These are phyloP conservation scores for Phalaenopsis aphrodite DNA, from an alignment of 106 monocot species.

Conservation along the genomic window DNA sequence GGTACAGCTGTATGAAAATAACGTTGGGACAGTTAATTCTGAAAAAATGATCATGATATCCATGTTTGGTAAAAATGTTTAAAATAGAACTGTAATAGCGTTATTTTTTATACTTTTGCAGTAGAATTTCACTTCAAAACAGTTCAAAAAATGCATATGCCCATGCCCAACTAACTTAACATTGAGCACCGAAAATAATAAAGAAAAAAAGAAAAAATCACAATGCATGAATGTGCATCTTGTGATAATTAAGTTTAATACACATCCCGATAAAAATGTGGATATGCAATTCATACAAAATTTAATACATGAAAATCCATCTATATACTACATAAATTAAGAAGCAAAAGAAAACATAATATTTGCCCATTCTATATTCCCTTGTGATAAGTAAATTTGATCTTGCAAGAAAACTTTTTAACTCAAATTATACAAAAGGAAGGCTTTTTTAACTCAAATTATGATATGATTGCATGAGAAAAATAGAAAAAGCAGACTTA, in stretches of 20 bases:
- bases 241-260: not conserved
- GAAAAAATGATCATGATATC: too few species aligned
- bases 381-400: slow-evolving; percentile 83
- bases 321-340: not conserved
- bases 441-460: not conserved
- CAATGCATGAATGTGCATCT: too few species aligned
- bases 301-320: not conserved
- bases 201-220: too few species aligned
- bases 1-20: too few species aligned
- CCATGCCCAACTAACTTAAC: too few species aligned
- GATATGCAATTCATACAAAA: not conserved
- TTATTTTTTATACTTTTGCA: too few species aligned
- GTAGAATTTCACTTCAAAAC: too few species aligned
- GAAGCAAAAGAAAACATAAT: slow-evolving; percentile 64
- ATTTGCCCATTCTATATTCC: slow-evolving; percentile 99
- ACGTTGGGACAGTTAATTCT: too few species aligned
- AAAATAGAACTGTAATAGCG: too few species aligned
- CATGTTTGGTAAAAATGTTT: too few species aligned
- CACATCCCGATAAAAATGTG: not conserved
- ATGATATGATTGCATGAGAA: not conserved
- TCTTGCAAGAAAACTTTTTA: slow-evolving; percentile 70
- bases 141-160: too few species aligned
- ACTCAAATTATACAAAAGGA: not conserved
- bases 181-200: too few species aligned
- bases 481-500: not conserved